Evolutionary conservation across 495 filamentous ascomycete genomes (phyloP).

Genomic region (Penicillium silybi): DNA sequence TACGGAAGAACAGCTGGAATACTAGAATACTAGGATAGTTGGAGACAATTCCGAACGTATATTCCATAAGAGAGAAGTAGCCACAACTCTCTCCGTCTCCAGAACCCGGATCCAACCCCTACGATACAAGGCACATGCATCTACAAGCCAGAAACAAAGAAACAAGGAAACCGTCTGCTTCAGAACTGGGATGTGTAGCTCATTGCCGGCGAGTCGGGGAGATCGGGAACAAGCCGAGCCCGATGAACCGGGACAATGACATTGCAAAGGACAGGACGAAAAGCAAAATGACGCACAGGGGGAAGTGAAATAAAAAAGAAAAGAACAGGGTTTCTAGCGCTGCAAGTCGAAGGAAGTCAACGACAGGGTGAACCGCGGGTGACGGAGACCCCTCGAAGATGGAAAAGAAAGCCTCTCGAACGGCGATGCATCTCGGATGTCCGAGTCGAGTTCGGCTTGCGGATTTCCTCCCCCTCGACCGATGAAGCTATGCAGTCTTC

Average conservation of each 20-base stretch:
- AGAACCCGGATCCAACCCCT: not conserved
- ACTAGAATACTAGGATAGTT: not conserved
- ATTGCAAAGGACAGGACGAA: conserved; percentile 13
- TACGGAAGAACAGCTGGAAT: no score
- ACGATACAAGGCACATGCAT: conserved; percentile 1
- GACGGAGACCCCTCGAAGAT: conserved; percentile 3
- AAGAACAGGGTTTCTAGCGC: conserved; percentile 36
- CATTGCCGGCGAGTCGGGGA: conserved; percentile 18
- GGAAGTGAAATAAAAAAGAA: conserved; percentile 10
- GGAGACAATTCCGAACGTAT: not conserved
- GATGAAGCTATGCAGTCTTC: conserved; percentile 40
- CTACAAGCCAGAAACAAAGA: conserved; percentile 7
- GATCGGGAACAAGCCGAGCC: conserved; percentile 18
- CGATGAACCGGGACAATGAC: conserved; percentile 18
- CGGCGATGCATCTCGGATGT: conserved; percentile 30
- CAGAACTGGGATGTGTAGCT: conserved; percentile 31
- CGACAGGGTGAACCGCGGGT: not conserved
- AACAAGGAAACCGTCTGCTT: conserved; percentile 28
- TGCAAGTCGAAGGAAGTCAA: conserved; percentile 31
- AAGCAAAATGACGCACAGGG: not conserved
- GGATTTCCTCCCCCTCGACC: conserved; percentile 33
- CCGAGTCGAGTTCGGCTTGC: conserved; percentile 25
- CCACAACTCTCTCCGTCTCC: not conserved
- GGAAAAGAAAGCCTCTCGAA: conserved; percentile 27
- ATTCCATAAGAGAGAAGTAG: not conserved